phyloP scores from a whole-genome alignment of 2,329 filamentous ascomycete genomes.

The Sporothrix phasma region DNA sequence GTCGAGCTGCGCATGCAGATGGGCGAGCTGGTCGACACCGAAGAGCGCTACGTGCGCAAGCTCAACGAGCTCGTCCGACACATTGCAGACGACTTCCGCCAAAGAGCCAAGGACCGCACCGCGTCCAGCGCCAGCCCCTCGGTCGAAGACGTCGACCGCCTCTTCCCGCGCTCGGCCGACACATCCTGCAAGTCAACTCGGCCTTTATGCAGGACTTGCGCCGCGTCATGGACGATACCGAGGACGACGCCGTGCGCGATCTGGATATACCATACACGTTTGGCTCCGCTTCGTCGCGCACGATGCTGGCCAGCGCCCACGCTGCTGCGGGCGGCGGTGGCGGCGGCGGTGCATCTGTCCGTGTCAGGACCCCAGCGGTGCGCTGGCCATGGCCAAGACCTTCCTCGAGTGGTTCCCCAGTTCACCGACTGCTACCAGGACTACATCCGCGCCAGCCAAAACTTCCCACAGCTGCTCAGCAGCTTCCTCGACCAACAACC shows the following conservation, averaged over 20 bases:
- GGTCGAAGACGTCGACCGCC: constrained; percentile 58
- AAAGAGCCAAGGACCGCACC: constrained; percentile 51
- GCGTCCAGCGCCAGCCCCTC: constrained; percentile 59
- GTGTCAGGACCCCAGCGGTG: constrained; percentile 63
- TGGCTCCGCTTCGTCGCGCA: constrained; percentile 23
- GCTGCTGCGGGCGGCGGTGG: constrained; percentile 21
- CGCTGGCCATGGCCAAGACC: constrained; percentile 65
- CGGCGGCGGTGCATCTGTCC: constrained; percentile 34
- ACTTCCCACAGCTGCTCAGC: constrained; percentile 73
- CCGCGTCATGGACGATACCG: constrained; percentile 69
- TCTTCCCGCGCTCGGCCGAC: constrained; percentile 77
- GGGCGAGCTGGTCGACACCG: constrained; percentile 82
- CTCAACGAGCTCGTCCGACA: constrained; percentile 72
- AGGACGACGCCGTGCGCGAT: constrained; percentile 67
- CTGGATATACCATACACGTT: constrained; percentile 47
- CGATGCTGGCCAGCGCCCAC: background rate
- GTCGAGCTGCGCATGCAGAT: constrained; percentile 78
- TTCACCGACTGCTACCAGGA: constrained; percentile 88
- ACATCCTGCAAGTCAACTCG: constrained; percentile 73
- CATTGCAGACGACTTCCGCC: constrained; percentile 69
- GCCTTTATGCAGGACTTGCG: constrained; percentile 69
- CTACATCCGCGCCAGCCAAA: constrained; percentile 83
- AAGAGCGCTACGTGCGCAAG: constrained; percentile 87
- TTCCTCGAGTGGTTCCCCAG: constrained; percentile 85
- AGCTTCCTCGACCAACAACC: constrained; percentile 56